phyloP scores from a whole-genome alignment of 768 basidiomycete species.

The Tylopilus plumbeoviolaceoides region DNA sequence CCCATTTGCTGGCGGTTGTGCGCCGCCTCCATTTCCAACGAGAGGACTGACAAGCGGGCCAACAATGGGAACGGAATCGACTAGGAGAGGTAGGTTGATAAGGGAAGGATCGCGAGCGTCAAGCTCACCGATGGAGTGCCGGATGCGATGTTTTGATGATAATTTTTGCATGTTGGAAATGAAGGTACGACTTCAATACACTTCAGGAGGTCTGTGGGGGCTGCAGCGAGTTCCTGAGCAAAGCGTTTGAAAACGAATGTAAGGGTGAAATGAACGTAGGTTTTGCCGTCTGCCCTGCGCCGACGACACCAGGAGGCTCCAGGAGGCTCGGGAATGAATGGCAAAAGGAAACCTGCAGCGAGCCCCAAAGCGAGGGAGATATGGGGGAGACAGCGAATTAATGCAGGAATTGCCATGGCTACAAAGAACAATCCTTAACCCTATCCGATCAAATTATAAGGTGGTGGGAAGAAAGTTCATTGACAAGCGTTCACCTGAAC shows the following conservation, averaged over 20 bases:
- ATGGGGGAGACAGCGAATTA: conserved; percentile 6
- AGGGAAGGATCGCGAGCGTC: conserved; percentile 38
- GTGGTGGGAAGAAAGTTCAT: not conserved
- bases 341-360: not conserved
- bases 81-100: conserved; percentile 32
- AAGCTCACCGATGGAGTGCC: conserved; percentile 17
- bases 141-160: conserved; percentile 8
- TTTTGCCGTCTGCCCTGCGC: conserved; percentile 10
- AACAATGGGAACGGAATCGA: conserved; percentile 36
- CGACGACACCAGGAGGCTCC: conserved; percentile 5
- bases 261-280: conserved; percentile 21
- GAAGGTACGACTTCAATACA: conserved; percentile 8
- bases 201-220: not conserved
- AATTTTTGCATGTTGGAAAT: conserved; percentile 11
- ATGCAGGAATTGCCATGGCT: conserved; percentile 21
- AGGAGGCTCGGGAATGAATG: not conserved
- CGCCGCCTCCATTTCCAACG: conserved; percentile 20
- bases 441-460: not conserved
- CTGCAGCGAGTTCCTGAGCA: not conserved
- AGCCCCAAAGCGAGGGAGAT: conserved; percentile 5
- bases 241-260: conserved; percentile 16
- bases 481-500: conserved; percentile 1
- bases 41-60: conserved; percentile 35
- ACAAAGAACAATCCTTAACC: conserved; percentile 8
- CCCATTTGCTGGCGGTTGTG: not conserved